phyloP scores from a whole-genome alignment of 139 green algal genomes.

The Haematococcus sp. region DNA sequence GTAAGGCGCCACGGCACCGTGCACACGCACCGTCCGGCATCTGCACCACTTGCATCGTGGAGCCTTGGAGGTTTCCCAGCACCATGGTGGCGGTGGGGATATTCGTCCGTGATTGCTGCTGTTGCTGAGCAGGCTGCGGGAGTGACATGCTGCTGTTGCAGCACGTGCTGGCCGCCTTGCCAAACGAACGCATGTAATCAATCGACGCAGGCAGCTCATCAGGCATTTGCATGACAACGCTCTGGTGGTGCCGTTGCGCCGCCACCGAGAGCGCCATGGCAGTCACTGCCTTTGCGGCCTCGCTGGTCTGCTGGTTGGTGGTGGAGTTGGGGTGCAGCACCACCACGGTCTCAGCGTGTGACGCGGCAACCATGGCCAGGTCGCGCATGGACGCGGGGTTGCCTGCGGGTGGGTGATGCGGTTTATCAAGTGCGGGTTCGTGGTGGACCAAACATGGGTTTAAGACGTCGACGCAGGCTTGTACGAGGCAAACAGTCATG shows the following conservation, averaged over 20 bases:
- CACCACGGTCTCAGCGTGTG: slow-evolving; percentile 32
- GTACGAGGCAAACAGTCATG: no score
- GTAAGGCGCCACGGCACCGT: no score
- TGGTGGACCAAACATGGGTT: no score
- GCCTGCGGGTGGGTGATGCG: neutral
- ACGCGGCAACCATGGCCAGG: slow-evolving; percentile 31
- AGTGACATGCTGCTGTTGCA: no score
- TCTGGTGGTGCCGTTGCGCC: neutral
- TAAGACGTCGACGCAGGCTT: no score
- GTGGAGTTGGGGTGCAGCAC: slow-evolving; percentile 21
- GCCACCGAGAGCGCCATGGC: slow-evolving; percentile 34
- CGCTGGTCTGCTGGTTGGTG: slow-evolving; percentile 14
- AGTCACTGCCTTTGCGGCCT: slow-evolving; percentile 33
- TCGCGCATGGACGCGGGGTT: slow-evolving; percentile 11
- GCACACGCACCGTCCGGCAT: slow-evolving; percentile 15
- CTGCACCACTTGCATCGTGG: slow-evolving; percentile 5
- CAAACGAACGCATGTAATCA: slow-evolving; percentile 21
- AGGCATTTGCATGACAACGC: slow-evolving; percentile 33
- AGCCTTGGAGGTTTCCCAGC: no score
- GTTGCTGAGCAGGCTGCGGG: no score
- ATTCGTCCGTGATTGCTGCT: no score
- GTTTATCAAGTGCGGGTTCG: no score
- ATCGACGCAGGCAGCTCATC: slow-evolving; percentile 15
- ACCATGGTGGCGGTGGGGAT: no score
- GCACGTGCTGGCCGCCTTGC: neutral